Evolutionary conservation across 495 filamentous ascomycete species (phyloP).

Genomic region (Talaromyces adpressus): DNA sequence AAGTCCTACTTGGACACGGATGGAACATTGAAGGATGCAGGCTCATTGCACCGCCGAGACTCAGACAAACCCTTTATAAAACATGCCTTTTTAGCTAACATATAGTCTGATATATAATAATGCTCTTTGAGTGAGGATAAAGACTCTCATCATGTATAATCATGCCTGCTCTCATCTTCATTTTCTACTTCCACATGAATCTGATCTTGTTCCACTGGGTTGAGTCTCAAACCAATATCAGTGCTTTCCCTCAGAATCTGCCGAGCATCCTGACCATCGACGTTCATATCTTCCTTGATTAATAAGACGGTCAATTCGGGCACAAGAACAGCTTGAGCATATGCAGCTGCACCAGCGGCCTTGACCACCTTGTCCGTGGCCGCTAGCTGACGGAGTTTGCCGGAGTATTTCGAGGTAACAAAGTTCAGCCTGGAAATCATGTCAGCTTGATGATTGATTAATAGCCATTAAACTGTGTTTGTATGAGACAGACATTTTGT

Average conservation of each 20-base stretch:
- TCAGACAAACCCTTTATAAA: not conserved
- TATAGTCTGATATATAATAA: not conserved
- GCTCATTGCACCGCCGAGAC: not conserved
- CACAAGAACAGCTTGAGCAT: constrained; percentile 78
- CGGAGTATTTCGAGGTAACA: constrained; percentile 55
- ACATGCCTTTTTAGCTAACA: not conserved
- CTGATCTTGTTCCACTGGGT: constrained; percentile 57
- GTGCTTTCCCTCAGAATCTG: constrained; percentile 66
- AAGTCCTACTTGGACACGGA: not conserved
- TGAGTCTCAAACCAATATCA: constrained; percentile 68
- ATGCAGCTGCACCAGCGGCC: constrained; percentile 61
- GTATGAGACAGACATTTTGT: constrained; percentile 41
- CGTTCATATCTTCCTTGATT: constrained; percentile 78
- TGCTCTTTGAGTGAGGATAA: not conserved
- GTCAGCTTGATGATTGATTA: constrained; percentile 1
- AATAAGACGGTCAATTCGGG: constrained; percentile 73
- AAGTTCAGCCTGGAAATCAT: constrained; percentile 45
- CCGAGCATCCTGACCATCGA: constrained; percentile 57
- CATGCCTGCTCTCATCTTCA: constrained; percentile 15
- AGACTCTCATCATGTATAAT: not conserved
- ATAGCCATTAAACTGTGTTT: not conserved
- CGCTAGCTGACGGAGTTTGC: constrained; percentile 55
- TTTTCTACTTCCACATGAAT: constrained; percentile 42
- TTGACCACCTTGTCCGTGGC: constrained; percentile 62
- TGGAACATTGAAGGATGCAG: not conserved